phyloP scores from a whole-genome alignment of 148 eudicot genomes.

The Fagopyrum esculentum region DNA sequence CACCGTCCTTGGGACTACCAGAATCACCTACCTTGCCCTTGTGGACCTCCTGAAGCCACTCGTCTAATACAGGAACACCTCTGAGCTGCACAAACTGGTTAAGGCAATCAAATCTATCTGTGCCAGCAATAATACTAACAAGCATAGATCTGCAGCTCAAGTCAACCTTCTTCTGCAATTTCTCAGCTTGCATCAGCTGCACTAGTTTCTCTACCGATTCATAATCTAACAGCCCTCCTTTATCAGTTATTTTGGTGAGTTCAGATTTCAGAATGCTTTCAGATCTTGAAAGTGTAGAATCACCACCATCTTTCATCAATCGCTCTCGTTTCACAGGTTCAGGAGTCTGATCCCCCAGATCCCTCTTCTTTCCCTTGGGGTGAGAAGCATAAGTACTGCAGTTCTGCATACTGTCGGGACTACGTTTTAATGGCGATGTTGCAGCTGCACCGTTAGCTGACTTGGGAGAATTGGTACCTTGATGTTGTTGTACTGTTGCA shows the following conservation, averaged over 20 bases:
- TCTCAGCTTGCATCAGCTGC: constrained; percentile 73
- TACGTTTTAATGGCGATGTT: constrained; percentile 45
- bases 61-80: constrained; percentile 76
- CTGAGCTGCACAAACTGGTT: constrained; percentile 67
- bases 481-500: constrained; percentile 50
- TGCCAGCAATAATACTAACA: constrained; percentile 66
- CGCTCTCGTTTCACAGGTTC: constrained; percentile 72
- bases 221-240: constrained; percentile 66
- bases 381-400: constrained; percentile 49
- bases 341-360: constrained; percentile 48
- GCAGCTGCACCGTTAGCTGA: constrained; percentile 44
- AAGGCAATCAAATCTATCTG: constrained; percentile 81
- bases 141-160: constrained; percentile 52
- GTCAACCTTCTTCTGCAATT: constrained; percentile 52
- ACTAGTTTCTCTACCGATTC: constrained; percentile 74
- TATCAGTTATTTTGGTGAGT: constrained; percentile 59
- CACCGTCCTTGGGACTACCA: constrained; percentile 51
- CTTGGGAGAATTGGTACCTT: constrained; percentile 76
- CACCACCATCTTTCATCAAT: constrained; percentile 45
- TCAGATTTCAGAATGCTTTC: constrained; percentile 52
- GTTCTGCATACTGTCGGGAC: constrained; percentile 63
- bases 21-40: constrained; percentile 68
- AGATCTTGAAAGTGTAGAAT: constrained; percentile 34
- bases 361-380: constrained; percentile 74
- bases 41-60: constrained; percentile 87